phyloP scores from a whole-genome alignment of 2,329 filamentous ascomycete genomes.

The Mycosphaerella sp. region DNA sequence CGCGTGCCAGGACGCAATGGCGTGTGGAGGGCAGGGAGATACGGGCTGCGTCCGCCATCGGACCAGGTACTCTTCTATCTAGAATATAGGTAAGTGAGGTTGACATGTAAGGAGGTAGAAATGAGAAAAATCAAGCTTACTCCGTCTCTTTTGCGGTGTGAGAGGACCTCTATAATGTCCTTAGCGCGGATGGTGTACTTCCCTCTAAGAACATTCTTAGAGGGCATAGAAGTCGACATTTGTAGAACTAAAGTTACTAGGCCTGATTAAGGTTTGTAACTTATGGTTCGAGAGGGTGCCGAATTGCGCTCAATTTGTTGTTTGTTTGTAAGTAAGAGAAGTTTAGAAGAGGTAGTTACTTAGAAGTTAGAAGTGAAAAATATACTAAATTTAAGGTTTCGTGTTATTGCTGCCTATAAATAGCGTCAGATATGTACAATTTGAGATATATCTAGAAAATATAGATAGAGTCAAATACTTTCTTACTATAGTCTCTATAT shows the following conservation, averaged over 20 bases:
- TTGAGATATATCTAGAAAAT: background rate
- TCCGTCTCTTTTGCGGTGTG: conserved; percentile 23
- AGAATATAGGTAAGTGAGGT: background rate
- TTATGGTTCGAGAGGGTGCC: background rate
- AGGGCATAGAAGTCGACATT: conserved; percentile 11
- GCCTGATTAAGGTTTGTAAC: background rate
- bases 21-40: conserved; percentile 13
- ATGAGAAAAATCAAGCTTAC: conserved; percentile 19
- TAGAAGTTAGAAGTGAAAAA: background rate
- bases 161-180: conserved; percentile 26
- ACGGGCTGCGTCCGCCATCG: conserved; percentile 32
- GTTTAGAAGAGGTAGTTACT: background rate
- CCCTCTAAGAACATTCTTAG: conserved; percentile 14
- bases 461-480: background rate
- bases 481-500: background rate
- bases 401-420: background rate
- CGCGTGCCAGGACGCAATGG: conserved; percentile 41
- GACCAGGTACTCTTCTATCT: conserved; percentile 41
- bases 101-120: background rate
- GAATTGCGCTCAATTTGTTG: background rate
- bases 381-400: background rate
- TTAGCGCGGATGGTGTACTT: conserved; percentile 17
- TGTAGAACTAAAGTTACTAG: background rate
- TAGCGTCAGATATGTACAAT: background rate
- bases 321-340: background rate